Evolutionary conservation across 306 rosid species (phyloP).

Genomic region (Rosa persica): DNA sequence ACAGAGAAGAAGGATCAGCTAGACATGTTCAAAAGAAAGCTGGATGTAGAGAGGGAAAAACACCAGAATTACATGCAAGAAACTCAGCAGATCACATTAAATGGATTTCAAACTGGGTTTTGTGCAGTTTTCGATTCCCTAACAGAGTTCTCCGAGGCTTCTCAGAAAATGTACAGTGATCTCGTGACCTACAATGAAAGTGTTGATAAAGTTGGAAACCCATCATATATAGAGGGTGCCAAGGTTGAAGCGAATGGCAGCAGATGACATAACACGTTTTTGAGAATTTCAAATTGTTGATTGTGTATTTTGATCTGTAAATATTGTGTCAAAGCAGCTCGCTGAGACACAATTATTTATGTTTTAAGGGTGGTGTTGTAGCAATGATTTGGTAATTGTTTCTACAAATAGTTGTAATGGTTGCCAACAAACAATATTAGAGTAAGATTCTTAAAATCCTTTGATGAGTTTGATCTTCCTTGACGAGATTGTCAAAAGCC

Average conservation of each 20-base stretch:
- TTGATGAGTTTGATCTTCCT: conserved; percentile 2
- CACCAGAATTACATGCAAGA: conserved; percentile 69
- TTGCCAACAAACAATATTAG: conserved; percentile 1
- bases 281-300: conserved; percentile 18
- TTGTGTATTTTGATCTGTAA: conserved; percentile 43
- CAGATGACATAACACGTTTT: conserved; percentile 28
- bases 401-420: conserved; percentile 15
- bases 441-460: background rate
- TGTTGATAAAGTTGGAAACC: conserved; percentile 45
- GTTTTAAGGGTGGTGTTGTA: conserved; percentile 30
- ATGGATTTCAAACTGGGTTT: conserved; percentile 80
- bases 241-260: conserved; percentile 38
- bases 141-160: conserved; percentile 69
- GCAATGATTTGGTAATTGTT: conserved; percentile 28
- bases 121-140: conserved; percentile 75
- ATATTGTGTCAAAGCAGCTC: conserved; percentile 74
- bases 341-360: conserved; percentile 61
- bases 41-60: conserved; percentile 75
- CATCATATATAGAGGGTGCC: conserved; percentile 48
- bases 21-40: conserved; percentile 56
- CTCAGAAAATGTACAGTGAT: conserved; percentile 69
- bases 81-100: conserved; percentile 66
- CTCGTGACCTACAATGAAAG: conserved; percentile 57
- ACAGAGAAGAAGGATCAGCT: conserved; percentile 63
- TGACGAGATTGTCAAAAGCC: background rate